Evolutionary conservation across 495 filamentous ascomycete species (phyloP), one percentile per base, ranked within the genome.

Genomic region (Neurospora sp.): DNA sequence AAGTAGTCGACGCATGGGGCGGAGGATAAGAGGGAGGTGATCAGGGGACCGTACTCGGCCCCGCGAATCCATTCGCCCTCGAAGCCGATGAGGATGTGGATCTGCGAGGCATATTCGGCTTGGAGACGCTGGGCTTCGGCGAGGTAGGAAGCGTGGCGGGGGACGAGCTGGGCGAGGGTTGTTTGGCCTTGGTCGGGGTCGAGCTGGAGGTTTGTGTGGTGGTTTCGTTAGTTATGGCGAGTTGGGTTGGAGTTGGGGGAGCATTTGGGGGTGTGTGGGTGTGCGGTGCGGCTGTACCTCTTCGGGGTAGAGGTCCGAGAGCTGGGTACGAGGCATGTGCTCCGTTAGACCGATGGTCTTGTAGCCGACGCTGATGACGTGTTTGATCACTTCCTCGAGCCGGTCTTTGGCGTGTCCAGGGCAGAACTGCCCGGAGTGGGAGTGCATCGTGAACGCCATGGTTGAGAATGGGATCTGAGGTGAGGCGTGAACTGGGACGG

Each of bases 361-460:
- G 88, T 97, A 95, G 71, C 91, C 90, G 72, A 89, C 85, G 69
- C 83, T 79, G 80, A 98, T 94, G 75, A 96, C 96, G 22, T 88
- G 86, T 75, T 89, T 86, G 79, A 98, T 85, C 72, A 98, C 88
- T 74, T 93, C 90, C 78, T 97, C 95, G 31, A 98, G 88, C 18
- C 88, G 86, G 81, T 95, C 88, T 78, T 90, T 87, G 31, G 95
- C 96, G 84, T 98, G 96, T 76, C 91, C 87, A 10, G 88, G 90
- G 84, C 96, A 99, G 87, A 98, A 98, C 82, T 98, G 92, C 69
- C 96, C 96, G 68, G 94, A 98, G 85, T 99, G 96, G 80, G 93
- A 96, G 83, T 99, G 96, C 83, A 98, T 96, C n/a, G 96, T 94
- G 85, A 96, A 97, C 10, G 96, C 94, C 96, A 99, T 99, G 65